Base-by-base conservation (phyloP, 306 rosid genomes). In the Luffa acutangula region DNA sequence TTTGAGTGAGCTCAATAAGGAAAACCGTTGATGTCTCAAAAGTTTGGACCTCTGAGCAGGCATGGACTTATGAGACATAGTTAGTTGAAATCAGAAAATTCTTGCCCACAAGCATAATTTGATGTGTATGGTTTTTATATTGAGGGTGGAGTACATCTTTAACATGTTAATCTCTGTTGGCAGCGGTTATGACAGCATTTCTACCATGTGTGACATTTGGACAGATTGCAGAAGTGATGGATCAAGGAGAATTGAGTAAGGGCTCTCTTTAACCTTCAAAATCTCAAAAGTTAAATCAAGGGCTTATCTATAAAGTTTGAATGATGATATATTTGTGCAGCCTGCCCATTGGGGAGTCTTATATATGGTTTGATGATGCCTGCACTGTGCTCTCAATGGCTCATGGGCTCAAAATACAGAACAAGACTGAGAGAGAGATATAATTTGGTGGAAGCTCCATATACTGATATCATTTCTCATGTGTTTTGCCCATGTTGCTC, bases 381-480 rank as follows among this genome's bases (percentile, higher is more conserved):
- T 80, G 95, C 91, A 36, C 77, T 88, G 82, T 90, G 92, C 78
- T 84, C 91, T 84, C 91, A 90, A 81, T 88, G 95, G 92, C 60
- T 88, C 7, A 88, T 88, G 89, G 95, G 92, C 18, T 90, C 91
- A 76, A 90, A 80, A 57, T 90, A 87, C 60, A 34, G 95, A 79
- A 64, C 81, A 78, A 85, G 87, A 85, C 66, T 87, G 78, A 87
- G 92, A 67, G 67, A 78, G 67, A 88, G 70, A 53, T 88, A 85
- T 73, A 82, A 81, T 73, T 85, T 88, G 84, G 91, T 87, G 51
- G 92, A 88, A 84, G 95, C 92, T 78, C 95, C 92, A 43, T 75
- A 88, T 37, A 53, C 87, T 37, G 91, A 91, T 83, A 78, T 91
- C 4, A 84, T 91, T 75, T 91, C 91, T 76, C 92, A 89, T 81